Evolutionary conservation across 2,329 filamentous ascomycete species (phyloP), one percentile per base, ranked within the genome.

Genomic region (Chalara sp.): DNA sequence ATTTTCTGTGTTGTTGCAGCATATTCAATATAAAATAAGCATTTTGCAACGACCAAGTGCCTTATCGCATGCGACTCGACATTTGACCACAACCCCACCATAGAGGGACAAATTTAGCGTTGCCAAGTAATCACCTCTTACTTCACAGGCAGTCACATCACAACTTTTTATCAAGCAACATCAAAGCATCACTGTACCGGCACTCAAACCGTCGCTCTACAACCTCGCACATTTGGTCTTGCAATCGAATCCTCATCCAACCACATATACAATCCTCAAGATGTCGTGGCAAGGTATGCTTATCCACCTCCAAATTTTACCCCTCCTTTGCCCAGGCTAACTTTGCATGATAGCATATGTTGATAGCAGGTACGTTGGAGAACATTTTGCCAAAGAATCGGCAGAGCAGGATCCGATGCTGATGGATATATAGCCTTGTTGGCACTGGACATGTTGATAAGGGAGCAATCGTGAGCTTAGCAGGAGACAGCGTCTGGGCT

Each of bases 401-500:
- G 35, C 35, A 37, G 35, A 37, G 2, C 8, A 10, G 35, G 35
- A 37, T n/a, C 35, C 2, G 30, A 44, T 31, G 43, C 63, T 65
- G 56, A 64, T 60, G 50, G 49, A 35, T 39, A 50, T 39, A 61
- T 66, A 95, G 89, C 80, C 82, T 96, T 64, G 80, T 95, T 65
- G 85, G 78, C 73, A 84, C 79, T 63, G 84, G 84, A 65, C 84
- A 91, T 68, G 72, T 95, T 66, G 86, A 93, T 75, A 85, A 89
- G 75, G 90, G 80, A 63, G 87, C 87, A 67, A 90, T 96, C 69
- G 83, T 93, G 76, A 90, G 86, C 71, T 74, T 72, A 58, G 86
- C 86, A 61, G 88, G 89, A 63, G 87, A 87, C 72, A 89, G 84
- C 67, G 78, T 81, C 62, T 95, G 89, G 89, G 89, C 89, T 54